Evolutionary conservation across 179 eudicot genomes (phyloP), one percentile per base, ranked within the genome.

Genomic region (Pouteria campechiana): DNA sequence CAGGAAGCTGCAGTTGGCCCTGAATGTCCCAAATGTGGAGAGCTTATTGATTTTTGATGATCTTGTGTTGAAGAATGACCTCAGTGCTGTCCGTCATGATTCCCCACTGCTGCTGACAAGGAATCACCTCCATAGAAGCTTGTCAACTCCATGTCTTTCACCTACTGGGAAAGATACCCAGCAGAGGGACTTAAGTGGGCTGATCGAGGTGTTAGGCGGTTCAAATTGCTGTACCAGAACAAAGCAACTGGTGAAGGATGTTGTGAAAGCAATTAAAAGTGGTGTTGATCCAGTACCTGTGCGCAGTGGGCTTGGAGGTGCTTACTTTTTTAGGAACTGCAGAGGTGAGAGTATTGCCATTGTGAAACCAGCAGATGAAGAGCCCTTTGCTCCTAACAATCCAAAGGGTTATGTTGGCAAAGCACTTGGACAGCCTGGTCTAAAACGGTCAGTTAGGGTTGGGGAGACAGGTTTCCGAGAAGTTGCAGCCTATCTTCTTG

Each of bases 311-410:
- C 88, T 83, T 58, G 93, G 93, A 25, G 93, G 93, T 30, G 93
- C 83, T 37, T 83, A 83, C 58, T 79, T 64, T 42, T 83, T 83
- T 37, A 70, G 75, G 61, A 83, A 79, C 29, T 50, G 42, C 22
- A 46, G 63, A 29, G 88, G 93, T 17, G 93, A 83, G 63, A 67
- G 77, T 59, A 81, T 79, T 47, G 93, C 88, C 8, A 83, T 83
- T 50, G 81, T 83, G 12, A 83, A 83, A 71, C 93, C 93, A 3
- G 75, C 93, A 1, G 93, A 83, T 58, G 93, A 83, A 43, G 93
- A 83, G 46, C 93, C 93, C 3, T 83, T 79, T 68, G 93, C 93
- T 0, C 93, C 93, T 2, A 83, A 83, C 56, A 83, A 83, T 29
- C 93, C 93, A 2, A 83, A 83, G 45, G 93, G 93, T 11, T 83